These are phyloP conservation scores for Claviceps monticola DNA, from an alignment of 2,329 filamentous ascomycete genomes.

Conservation along the genomic window DNA sequence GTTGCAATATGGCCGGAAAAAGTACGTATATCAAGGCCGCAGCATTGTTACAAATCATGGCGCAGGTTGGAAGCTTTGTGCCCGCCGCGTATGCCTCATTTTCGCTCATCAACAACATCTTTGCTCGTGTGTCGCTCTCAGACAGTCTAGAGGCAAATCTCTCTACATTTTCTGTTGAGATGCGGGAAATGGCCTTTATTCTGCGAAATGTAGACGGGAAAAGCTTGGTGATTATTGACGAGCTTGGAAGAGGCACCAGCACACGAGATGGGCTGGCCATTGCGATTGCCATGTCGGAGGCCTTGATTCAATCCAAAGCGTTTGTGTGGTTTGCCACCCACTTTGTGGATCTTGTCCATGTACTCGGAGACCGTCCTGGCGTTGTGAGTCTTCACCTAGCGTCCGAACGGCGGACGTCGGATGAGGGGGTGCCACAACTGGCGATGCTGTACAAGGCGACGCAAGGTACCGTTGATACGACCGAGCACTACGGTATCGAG, in stretches of 20 bases:
- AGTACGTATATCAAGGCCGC: constrained; percentile 85
- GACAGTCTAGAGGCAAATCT: constrained; percentile 83
- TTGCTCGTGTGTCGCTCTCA: constrained; percentile 75
- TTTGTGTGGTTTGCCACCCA: constrained; percentile 91
- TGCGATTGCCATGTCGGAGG: constrained; percentile 79
- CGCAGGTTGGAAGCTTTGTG: constrained; percentile 82
- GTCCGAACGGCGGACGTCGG: constrained; percentile 44
- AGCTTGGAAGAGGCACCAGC: constrained; percentile 82
- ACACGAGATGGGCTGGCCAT: constrained; percentile 81
- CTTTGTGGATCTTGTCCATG: constrained; percentile 67
- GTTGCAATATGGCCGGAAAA: constrained; percentile 97
- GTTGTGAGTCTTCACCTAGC: constrained; percentile 74
- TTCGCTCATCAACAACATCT: constrained; percentile 67
- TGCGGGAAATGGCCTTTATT: constrained; percentile 93
- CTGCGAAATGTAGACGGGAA: constrained; percentile 63
- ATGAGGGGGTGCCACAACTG: constrained; percentile 45
- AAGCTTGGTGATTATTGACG: constrained; percentile 77
- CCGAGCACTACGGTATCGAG: constrained; percentile 66
- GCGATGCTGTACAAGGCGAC: constrained; percentile 80
- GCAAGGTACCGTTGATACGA: constrained; percentile 54
- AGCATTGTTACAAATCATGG: constrained; percentile 80
- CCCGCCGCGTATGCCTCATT: constrained; percentile 76
- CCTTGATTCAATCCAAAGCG: constrained; percentile 63
- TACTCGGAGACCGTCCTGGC: constrained; percentile 60
- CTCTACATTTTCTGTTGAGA: constrained; percentile 87